Percentiles rank a stretch among this genome's conserved stretches.
phyloP scores from a whole-genome alignment of 768 basidiomycete species.

The Boletellus ananas region DNA sequence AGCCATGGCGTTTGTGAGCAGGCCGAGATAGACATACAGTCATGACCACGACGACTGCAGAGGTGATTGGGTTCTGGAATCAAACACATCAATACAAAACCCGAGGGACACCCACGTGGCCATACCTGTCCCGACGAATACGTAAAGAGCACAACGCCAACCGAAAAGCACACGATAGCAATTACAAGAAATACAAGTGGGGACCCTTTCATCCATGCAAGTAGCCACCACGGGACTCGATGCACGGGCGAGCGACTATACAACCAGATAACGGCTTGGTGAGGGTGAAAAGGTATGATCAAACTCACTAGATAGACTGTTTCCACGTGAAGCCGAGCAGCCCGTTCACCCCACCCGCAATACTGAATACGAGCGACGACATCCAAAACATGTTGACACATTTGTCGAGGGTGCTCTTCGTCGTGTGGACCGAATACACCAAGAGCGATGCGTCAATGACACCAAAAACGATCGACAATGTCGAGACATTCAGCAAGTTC shows the following conservation, averaged over 20 bases:
- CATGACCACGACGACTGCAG: constrained; percentile 67
- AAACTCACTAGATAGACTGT: constrained; percentile 48
- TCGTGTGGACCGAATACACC: constrained; percentile 37
- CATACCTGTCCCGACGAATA: constrained; percentile 68
- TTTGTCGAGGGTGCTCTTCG: constrained; percentile 30
- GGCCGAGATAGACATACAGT: constrained; percentile 36
- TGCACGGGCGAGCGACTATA: constrained; percentile 46
- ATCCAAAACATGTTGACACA: constrained; percentile 53
- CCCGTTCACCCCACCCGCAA: constrained; percentile 50
- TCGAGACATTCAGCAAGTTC: constrained; percentile 49
- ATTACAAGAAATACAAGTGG: constrained; percentile 79
- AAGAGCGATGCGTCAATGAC: constrained; percentile 48
- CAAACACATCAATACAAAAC: not conserved
- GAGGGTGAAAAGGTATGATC: not conserved
- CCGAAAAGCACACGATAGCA: constrained; percentile 77
- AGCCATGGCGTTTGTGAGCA: not conserved
- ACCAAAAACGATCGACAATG: constrained; percentile 52
- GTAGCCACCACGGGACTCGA: constrained; percentile 52
- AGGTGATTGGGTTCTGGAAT: constrained; percentile 52
- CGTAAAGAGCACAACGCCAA: constrained; percentile 70
- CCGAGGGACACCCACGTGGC: not conserved
- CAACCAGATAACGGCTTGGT: not conserved
- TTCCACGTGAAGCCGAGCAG: constrained; percentile 52
- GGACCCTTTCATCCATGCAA: constrained; percentile 80
- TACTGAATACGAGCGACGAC: constrained; percentile 49